Conservation (phyloP, 345 rosid species). For the Anacardium occidentale region DNA sequence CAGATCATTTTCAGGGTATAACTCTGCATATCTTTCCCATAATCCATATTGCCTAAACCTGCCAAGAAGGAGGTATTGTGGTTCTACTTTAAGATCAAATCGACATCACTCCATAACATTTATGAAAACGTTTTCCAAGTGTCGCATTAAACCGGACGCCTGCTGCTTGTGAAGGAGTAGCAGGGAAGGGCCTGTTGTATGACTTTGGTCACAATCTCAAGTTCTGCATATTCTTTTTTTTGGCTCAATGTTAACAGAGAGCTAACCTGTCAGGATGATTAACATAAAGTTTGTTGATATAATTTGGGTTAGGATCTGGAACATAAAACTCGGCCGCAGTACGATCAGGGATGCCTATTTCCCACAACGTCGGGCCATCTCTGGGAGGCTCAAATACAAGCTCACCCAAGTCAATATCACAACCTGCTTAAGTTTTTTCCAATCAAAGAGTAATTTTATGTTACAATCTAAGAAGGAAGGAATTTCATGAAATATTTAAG, state of each 20-base stretch:
- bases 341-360: conserved; percentile 78
- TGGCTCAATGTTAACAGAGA: neutral
- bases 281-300: conserved; percentile 59
- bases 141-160: no score
- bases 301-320: conserved; percentile 70
- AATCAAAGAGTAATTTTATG: neutral
- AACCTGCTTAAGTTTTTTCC: conserved; percentile 33
- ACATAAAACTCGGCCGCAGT: conserved; percentile 70
- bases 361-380: conserved; percentile 89
- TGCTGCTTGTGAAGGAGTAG: no score
- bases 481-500: neutral
- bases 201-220: no score
- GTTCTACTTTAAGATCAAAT: neutral
- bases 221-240: no score
- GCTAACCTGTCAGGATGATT: conserved; percentile 62
- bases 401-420: conserved; percentile 50
- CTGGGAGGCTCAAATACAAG: conserved; percentile 63
- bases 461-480: neutral
- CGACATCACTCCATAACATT: neutral
- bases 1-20: conserved; percentile 61
- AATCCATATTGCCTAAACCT: conserved; percentile 87
- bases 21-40: conserved; percentile 77
- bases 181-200: no score
- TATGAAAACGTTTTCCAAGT: neutral
- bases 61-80: neutral